Base-by-base conservation (phyloP, 2,329 filamentous ascomycete genomes). In the Leptographium wingfieldii region DNA sequence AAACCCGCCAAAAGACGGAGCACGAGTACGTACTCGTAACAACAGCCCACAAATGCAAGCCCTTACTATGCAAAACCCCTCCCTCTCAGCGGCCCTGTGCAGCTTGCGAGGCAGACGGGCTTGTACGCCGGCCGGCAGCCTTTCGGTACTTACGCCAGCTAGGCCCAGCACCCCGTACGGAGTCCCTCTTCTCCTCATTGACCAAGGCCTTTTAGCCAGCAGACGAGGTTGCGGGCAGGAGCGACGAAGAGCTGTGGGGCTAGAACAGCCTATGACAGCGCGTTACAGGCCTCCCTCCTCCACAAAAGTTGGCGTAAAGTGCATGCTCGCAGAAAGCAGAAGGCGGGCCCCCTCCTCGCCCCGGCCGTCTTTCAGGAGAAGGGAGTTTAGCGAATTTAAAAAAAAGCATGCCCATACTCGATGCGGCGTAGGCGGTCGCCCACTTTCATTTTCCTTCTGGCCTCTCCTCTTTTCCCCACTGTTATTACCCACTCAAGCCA, bases 251-350 rank as follows among this genome's bases (percentile, higher is more conserved):
- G 11, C 3, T 31, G 57, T 59, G 54, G 61, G 54, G 9, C 48
- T 9, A 2, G 11, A 14, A n/a, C 31, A 35, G 40, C 61, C 61
- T 31, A 61, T 63, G 51, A 29, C 9, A 33, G 33, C 27, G 55
- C 46, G 51, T 46, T 19, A 12, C 7, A 35, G 35, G 56, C 61
- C 57, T 54, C 59, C 59, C 5, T 54, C 48, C 55, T 55, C 59
- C 55, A 52, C 52, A 52, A 58, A 52, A 33, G 16, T 48, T 52
- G 43, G 31, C 46, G 55, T 43, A 38, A 40, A 55, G 25, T 25
- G 35, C 33, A 54, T 40, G 14, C 38, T 40, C 38, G 11, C 52
- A 25, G 31, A 38, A 33, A 57, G 43, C 54, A 54, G 48, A 48
- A 54, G 40, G 35, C 46, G 48, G 40, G 38, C 48, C 12, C 51